phyloP scores from a whole-genome alignment of 371 early-diverging fungal species.

The Mortierella sp. region DNA sequence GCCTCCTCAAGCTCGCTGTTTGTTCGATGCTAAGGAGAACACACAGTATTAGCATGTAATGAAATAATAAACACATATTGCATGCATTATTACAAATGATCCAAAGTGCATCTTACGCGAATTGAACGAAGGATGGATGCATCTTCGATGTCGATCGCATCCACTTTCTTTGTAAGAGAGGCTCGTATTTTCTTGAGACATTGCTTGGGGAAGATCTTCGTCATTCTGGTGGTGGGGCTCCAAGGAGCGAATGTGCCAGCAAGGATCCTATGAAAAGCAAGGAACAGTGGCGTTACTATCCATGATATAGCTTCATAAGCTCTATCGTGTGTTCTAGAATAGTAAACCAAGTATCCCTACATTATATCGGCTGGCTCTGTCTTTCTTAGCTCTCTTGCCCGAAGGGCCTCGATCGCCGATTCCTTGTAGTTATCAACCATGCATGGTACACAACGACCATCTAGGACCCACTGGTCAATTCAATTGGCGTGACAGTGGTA shows the following conservation, averaged over 20 bases:
- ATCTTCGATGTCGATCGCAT: constrained; percentile 27
- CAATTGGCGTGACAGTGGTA: not conserved
- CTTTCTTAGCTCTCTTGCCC: constrained; percentile 17
- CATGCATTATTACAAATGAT: not conserved
- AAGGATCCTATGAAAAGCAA: constrained; percentile 22
- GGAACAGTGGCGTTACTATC: constrained; percentile 16
- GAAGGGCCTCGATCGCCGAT: constrained; percentile 17
- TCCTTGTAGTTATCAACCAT: constrained; percentile 19
- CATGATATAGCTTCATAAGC: not conserved
- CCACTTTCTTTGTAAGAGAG: constrained; percentile 18
- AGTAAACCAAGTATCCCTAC: constrained; percentile 11
- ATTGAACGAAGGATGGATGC: constrained; percentile 9
- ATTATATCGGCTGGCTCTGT: constrained; percentile 28
- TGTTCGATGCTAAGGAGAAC: constrained; percentile 14
- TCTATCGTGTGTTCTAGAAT: not conserved
- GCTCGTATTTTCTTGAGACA: constrained; percentile 20
- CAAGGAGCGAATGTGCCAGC: constrained; percentile 31
- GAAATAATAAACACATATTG: not conserved
- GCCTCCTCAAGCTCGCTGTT: constrained; percentile 11
- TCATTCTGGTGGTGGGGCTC: constrained; percentile 25
- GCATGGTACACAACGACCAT: constrained; percentile 22
- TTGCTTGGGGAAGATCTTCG: constrained; percentile 12
- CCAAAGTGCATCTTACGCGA: constrained; percentile 8
- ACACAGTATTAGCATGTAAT: constrained; percentile 15
- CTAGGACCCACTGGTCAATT: constrained; percentile 16